Evolutionary conservation across 768 basidiomycete genomes (phyloP).

Genomic region (Macrolepiota fuliginosa): DNA sequence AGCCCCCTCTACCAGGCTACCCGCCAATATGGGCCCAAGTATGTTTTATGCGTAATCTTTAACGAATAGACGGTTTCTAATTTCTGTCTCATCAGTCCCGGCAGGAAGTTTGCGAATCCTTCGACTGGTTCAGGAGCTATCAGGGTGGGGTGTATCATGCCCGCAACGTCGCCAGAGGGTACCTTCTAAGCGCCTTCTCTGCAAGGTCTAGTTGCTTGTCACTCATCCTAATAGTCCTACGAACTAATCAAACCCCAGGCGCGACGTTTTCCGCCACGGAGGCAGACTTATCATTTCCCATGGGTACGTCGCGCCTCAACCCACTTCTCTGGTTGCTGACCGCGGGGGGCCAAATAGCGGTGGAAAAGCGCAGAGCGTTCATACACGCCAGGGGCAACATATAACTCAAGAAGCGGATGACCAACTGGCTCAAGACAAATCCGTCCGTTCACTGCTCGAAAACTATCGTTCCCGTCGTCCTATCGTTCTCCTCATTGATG

Average conservation of each 20-base stretch:
- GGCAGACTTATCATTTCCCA: constrained; percentile 81
- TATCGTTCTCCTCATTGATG: constrained; percentile 69
- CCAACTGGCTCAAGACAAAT: constrained; percentile 66
- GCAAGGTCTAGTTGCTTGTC: constrained; percentile 40
- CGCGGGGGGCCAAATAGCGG: constrained; percentile 41
- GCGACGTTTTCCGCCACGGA: constrained; percentile 61
- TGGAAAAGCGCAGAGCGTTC: constrained; percentile 62
- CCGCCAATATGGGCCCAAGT: constrained; percentile 48
- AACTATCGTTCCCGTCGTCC: constrained; percentile 56
- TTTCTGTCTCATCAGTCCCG: constrained; percentile 49
- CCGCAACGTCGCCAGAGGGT: constrained; percentile 64
- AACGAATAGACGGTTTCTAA: constrained; percentile 2
- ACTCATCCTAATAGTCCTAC: not conserved
- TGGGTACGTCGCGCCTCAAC: constrained; percentile 50
- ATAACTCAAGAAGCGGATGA: constrained; percentile 51
- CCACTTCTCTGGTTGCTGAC: not conserved
- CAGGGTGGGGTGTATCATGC: constrained; percentile 77
- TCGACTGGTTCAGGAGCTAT: constrained; percentile 72
- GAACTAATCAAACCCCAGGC: constrained; percentile 38
- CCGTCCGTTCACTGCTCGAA: constrained; percentile 64
- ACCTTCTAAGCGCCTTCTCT: constrained; percentile 70
- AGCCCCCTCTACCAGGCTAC: constrained; percentile 20
- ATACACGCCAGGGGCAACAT: constrained; percentile 37
- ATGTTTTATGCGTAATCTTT: constrained; percentile 8
- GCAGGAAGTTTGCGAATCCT: constrained; percentile 82